phyloP scores from a whole-genome alignment of 148 eudicot genomes.

The Mesembryanthemum crystallinum region DNA sequence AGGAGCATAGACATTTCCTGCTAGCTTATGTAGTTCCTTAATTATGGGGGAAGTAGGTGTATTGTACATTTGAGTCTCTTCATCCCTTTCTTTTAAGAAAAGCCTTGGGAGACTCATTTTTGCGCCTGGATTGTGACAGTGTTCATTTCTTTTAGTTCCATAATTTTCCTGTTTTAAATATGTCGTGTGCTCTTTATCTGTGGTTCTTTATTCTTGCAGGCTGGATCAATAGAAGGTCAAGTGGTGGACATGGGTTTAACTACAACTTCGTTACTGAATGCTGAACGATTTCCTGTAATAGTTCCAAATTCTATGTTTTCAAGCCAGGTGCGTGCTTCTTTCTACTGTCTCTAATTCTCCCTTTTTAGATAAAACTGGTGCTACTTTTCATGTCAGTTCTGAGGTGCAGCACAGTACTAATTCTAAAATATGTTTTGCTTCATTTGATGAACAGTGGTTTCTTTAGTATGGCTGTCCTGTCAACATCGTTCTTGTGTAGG shows the following conservation, averaged over 20 bases:
- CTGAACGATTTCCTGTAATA: slow-evolving; percentile 77
- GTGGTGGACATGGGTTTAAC: slow-evolving; percentile 96
- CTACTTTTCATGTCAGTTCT: neutral
- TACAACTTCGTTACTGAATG: slow-evolving; percentile 71
- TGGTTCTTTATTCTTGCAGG: slow-evolving; percentile 49
- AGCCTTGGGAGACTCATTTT: neutral
- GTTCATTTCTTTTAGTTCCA: neutral
- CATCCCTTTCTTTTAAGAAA: neutral
- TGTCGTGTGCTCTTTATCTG: slow-evolving; percentile 8
- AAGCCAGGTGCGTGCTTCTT: slow-evolving; percentile 65
- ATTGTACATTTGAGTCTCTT: slow-evolving; percentile 20
- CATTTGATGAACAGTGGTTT: neutral
- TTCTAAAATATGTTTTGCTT: neutral
- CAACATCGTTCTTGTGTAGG: neutral
- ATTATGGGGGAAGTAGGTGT: neutral
- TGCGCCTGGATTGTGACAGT: neutral
- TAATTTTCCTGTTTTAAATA: neutral
- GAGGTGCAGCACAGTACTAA: too few species aligned
- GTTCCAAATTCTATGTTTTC: slow-evolving; percentile 94
- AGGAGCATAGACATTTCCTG: neutral
- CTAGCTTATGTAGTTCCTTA: neutral
- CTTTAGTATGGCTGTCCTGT: neutral
- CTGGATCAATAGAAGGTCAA: slow-evolving; percentile 97
- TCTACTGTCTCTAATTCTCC: neutral
- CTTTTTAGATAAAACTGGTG: neutral